Evolutionary conservation across 2,329 filamentous ascomycete genomes (phyloP), one percentile per base, ranked within the genome.

Genomic region (Penicillium sp.): DNA sequence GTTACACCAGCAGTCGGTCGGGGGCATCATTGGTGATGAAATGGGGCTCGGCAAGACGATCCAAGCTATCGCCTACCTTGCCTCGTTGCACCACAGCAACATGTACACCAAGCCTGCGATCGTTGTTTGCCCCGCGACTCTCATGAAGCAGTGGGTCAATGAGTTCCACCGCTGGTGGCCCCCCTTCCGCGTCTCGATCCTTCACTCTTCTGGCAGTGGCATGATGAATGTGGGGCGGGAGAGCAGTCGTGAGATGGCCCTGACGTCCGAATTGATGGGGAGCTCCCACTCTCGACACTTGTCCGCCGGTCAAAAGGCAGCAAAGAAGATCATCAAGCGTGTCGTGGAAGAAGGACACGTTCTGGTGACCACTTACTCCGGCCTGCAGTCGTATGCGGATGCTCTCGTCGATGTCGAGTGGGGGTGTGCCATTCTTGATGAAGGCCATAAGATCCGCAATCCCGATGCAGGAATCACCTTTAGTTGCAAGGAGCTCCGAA

Each of bases 81-180:
- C 95, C 2, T 92, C 92, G 2, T 80, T 99, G 8, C 95, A 99
- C 74, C 93, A 97, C 76, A 98, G 93, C 77, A 91, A 89, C 68
- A 91, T 88, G 70, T 84, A 98, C 25, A 86, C 85, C 25, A 92
- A 92, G 61, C 95, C 95, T 0, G 88, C 96, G 46, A 92, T 99
- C 61, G 86, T 99, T 7, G 93, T 99, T 4, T 93, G 93, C 54
- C 95, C 95, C 1, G 94, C 94, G 3, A 99, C 95, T 0, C 90
- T 99, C 26, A 89, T 99, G 80, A 90, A 92, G 63, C 95, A 99
- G 75, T 99, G 95, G 95, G 95, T 97, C 13, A 96, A 96, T 65
- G 95, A 99, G 73, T 98, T 99, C 69, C 96, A 99, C 77, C 88
- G 89, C 13, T 99, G 96, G 96, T 99, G 96, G 96, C 95, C 95